Base-by-base conservation (phyloP, 1,139 yeast species). In the Kluyveromyces sp. region DNA sequence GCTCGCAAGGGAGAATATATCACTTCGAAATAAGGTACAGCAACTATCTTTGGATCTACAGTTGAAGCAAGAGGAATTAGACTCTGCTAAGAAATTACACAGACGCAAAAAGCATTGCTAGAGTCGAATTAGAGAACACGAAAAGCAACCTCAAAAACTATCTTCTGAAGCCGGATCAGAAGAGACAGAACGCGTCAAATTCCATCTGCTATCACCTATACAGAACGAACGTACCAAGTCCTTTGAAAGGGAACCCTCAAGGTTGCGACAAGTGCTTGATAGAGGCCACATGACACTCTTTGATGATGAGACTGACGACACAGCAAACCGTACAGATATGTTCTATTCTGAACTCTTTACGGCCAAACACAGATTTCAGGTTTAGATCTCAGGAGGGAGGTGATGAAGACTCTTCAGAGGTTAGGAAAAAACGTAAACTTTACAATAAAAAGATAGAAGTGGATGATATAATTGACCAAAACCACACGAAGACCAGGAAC, bases 51-150 rank as follows among this genome's bases (percentile, higher is more conserved):
- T 59, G 33, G 66, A 65, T 42, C 50, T 64, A 33, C 64, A 64
- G 21, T 36, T 42, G 4, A 41, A 64, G 41, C 57, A 48, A 35
- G 52, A 53, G 38, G 63, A 65, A 42, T 65, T 66, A 44, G 63
- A 63, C 30, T 48, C 50, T 4, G 45, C 64, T 34, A 55, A 49
- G 39, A 58, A 63, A 39, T 52, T 58, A 21, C 64, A 63, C 25
- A 61, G 34, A 53, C 65, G 0, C 65, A 61, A 33, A 64, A 56
- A 44, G 66, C 69, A 0, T 58, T 64, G 6, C 57, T 63, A 45
- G 72, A 68, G 47, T 54, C 67, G 2, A 69, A 48, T 44, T 68
- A 5, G 67, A 64, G 10, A 64, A 56, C 37, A 65, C 65, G 3
- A 60, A 64, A 49, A 60, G 57, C 48, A 59, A 46, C 7, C 57